Base-by-base conservation (phyloP, 2,329 filamentous ascomycete species). In the Fusarium foetens region DNA sequence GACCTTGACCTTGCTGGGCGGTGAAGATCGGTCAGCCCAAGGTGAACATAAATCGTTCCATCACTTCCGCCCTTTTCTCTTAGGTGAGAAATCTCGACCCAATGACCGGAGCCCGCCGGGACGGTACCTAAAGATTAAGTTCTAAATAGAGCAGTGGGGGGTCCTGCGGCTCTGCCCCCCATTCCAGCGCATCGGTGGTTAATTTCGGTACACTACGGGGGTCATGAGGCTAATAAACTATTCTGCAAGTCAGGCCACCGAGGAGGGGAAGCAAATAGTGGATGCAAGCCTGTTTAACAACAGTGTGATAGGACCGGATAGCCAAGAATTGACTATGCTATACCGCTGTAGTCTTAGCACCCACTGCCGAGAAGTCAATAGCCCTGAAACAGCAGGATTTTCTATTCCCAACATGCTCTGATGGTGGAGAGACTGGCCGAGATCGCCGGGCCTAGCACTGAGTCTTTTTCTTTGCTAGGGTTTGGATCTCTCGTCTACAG, bases 241-340 rank as follows among this genome's bases (percentile, higher is more conserved):
- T 35, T 11, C 23, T 43, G 6, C 46, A 69, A 36, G 46, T 69
- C 66, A 64, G 46, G 31, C 66, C 66, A 65, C 23, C 4, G 10
- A 43, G 16, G 14, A 39, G n/a, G 12, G 23, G 31, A 27, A 19
- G 31, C 13, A 58, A 25, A 23, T 33, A 60, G 36, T 36, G 42
- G 55, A 57, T 19, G 19, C 23, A 1, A 9, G 2, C 0, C 7
- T 23, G 13, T 3, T 31, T 17, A 12, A 12, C 4, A 0, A 1
- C n/a, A 38, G 23, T 11, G 3, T 58, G 58, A 58, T 51, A 60
- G 60, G 54, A 1, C 31, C 31, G 31, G 35, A 27, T 29, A 31
- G 1, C 19, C 6, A n/a, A 12, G 17, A 21, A 52, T 35, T 38
- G 45, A 14, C 21, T 33, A 23, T 35, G 12, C 27, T 16, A 42